Percentiles rank a stretch among this genome's conserved stretches.
phyloP scores from a whole-genome alignment of 805 yeast genomes.

The Schizosaccharomyces pombe region DNA sequence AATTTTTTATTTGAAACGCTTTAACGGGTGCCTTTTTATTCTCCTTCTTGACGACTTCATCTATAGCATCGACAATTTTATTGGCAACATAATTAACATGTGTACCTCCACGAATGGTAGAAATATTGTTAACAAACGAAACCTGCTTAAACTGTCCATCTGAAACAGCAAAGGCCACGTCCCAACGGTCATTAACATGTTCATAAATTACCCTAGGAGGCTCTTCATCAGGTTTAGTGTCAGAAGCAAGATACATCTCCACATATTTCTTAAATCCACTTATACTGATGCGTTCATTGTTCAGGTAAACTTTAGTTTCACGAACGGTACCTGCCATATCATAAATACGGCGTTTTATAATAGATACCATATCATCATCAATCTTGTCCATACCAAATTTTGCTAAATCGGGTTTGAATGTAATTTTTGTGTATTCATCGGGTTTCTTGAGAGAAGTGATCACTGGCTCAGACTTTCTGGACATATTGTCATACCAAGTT shows the following conservation, averaged over 20 bases:
- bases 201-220: conserved; percentile 41
- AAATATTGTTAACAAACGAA: conserved; percentile 90
- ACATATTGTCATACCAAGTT: conserved; percentile 75
- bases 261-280: conserved; percentile 66
- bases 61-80: conserved; percentile 53
- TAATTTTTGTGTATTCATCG: conserved; percentile 62
- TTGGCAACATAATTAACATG: conserved; percentile 75
- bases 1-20: conserved; percentile 70
- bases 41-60: conserved; percentile 50
- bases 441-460: conserved; percentile 32
- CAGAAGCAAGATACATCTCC: conserved; percentile 64
- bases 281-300: conserved; percentile 47
- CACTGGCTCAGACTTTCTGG: conserved; percentile 47
- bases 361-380: conserved; percentile 64
- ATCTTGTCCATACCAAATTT: conserved; percentile 68
- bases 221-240: conserved; percentile 13
- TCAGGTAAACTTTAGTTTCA: conserved; percentile 54
- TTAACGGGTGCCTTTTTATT: conserved; percentile 48
- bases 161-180: conserved; percentile 79
- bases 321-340: conserved; percentile 86
- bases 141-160: conserved; percentile 81
- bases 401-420: conserved; percentile 67
- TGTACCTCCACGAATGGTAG: conserved; percentile 92
- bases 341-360: conserved; percentile 76
- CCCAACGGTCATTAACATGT: conserved; percentile 75